Conservation (phyloP, 352 stramenopile species). For the Phytopythium ostracodes region DNA sequence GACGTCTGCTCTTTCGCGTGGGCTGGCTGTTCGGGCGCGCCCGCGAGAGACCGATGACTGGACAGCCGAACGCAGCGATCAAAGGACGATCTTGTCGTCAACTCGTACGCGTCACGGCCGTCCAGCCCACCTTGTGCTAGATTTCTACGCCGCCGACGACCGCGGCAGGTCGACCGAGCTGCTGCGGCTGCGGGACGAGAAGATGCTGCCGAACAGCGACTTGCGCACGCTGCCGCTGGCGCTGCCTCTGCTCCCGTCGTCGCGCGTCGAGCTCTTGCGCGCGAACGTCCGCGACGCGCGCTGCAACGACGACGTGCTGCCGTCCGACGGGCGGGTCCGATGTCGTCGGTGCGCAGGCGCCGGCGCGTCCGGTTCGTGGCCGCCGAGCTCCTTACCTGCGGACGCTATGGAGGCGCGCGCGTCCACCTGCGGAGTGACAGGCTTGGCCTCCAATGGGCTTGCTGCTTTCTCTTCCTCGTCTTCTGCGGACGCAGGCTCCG, state of each 20-base stretch:
- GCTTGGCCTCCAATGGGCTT: not conserved
- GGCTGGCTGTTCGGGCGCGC: too few species aligned
- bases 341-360: not conserved
- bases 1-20: not conserved
- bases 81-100: too few species aligned
- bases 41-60: too few species aligned
- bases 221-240: slow-evolving; percentile 12
- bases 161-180: slow-evolving; percentile 29
- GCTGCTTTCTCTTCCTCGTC: slow-evolving; percentile 15
- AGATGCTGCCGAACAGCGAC: slow-evolving; percentile 44
- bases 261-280: slow-evolving; percentile 16
- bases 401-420: not conserved
- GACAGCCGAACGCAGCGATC: too few species aligned
- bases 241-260: slow-evolving; percentile 7
- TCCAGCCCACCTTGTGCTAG: not conserved
- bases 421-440: not conserved
- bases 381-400: not conserved
- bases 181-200: slow-evolving; percentile 30
- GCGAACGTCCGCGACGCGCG: slow-evolving; percentile 11
- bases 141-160: slow-evolving; percentile 17
- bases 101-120: too few species aligned
- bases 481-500: not conserved
- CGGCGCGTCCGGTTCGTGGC: not conserved
- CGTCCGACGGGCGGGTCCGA: slow-evolving; percentile 5
- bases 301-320: slow-evolving; percentile 14